Evolutionary conservation across 352 stramenopile species (phyloP).

Genomic region (Phytophthora cajani): DNA sequence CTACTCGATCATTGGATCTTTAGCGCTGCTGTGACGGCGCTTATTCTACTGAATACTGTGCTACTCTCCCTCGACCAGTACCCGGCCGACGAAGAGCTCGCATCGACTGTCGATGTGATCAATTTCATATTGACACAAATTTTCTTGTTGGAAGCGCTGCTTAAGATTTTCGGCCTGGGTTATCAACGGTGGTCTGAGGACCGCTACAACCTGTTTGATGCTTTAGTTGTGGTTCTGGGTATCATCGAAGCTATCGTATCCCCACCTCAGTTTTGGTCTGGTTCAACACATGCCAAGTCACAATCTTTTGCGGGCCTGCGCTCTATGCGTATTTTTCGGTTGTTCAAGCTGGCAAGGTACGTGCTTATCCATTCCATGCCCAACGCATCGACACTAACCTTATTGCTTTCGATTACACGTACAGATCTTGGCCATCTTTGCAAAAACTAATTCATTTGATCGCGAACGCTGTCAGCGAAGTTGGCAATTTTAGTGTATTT

Average conservation of each 20-base stretch:
- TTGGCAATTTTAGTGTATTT: conserved; percentile 93
- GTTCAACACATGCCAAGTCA: conserved; percentile 15
- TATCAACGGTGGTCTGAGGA: conserved; percentile 52
- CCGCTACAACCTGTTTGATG: conserved; percentile 87
- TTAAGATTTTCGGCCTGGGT: conserved; percentile 83
- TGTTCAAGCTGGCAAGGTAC: conserved; percentile 91
- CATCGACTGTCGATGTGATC: conserved; percentile 51
- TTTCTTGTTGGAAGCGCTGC: conserved; percentile 53
- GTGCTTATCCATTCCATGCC: background rate
- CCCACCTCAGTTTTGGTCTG: conserved; percentile 38
- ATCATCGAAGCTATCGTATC: conserved; percentile 53
- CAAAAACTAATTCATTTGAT: conserved; percentile 93
- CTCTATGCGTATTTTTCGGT: conserved; percentile 86
- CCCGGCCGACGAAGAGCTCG: conserved; percentile 43
- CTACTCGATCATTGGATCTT: conserved; percentile 65
- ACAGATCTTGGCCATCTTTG: conserved; percentile 89
- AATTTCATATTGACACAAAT: conserved; percentile 66
- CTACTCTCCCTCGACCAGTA: conserved; percentile 86
- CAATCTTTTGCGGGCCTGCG: conserved; percentile 79
- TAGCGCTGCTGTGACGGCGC: conserved; percentile 44
- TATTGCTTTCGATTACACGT: conserved; percentile 52
- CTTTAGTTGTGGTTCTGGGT: conserved; percentile 58
- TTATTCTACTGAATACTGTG: conserved; percentile 87
- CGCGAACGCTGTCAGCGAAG: conserved; percentile 84
- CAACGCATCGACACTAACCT: conserved; percentile 21